Evolutionary conservation across 2,329 filamentous ascomycete genomes (phyloP), one percentile per base, ranked within the genome.

Genomic region (Dactylellina parvicollis): DNA sequence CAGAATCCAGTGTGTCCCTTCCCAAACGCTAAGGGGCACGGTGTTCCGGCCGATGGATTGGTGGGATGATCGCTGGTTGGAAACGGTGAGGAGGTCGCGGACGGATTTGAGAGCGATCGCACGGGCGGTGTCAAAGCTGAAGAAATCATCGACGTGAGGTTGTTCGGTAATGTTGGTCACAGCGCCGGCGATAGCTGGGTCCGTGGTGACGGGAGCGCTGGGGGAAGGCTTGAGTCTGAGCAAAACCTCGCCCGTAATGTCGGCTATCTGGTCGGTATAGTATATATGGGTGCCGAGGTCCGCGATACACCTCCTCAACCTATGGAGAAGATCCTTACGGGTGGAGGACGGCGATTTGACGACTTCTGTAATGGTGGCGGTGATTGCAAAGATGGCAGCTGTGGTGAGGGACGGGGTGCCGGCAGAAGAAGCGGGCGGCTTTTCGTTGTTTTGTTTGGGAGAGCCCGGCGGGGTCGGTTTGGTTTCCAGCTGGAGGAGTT

Each of bases 1-100:
- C 18, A 98, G 83, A 46, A 98, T 86, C 91, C 92, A 96, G 74
- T 97, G 92, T 0, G 93, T 96, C n/a, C 92, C 92, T 80, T 98
- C 93, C 95, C 95, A 99, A 0, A 93, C 90, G 61, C 90, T 86
- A 7, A 96, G 85, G 0, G 91, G 89, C 0, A 96, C 91, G 40
- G 85, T 87, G 79, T 90, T 91, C 75, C 92, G 86, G 4, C 87
- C 56, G 95, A 86, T 28, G 86, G 85, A 79, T 85, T 88, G 76
- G 85, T 86, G 76, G 83, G 84, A 71, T 85, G 82, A 76, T 76
- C 85, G 86, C 42, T 86, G 85, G 78, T 96, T 96, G 2, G 94
- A 92, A 20, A 96, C 90, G 18, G 89, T 82, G 18, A 99, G 83
- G 64, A 97, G 92, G 38, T 88, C 87, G 80, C 92, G 95, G 79